phyloP scores from a whole-genome alignment of 2,329 filamentous ascomycete genomes.

The Aureobasidium sp. region DNA sequence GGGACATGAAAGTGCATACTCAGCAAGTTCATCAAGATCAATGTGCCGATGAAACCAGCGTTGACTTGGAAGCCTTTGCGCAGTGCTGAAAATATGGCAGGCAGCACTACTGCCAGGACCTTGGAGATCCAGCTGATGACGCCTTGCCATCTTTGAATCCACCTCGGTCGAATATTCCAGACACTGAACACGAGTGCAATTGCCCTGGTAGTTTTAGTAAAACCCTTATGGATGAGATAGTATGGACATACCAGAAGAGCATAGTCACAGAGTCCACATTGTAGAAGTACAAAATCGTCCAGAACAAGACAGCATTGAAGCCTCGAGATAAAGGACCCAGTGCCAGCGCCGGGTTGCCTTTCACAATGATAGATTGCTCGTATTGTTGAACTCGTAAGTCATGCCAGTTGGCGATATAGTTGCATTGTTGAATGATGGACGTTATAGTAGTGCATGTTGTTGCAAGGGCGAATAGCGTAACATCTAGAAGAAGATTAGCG shows the following conservation, averaged over 20 bases:
- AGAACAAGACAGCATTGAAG: conserved; percentile 19
- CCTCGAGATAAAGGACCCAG: conserved; percentile 20
- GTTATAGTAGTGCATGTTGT: conserved; percentile 15
- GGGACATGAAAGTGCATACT: conserved; percentile 1
- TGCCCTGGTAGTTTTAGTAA: conserved; percentile 14
- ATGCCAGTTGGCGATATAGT: conserved; percentile 18
- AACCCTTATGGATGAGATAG: too few relatives aligned
- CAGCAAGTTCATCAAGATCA: conserved; percentile 17
- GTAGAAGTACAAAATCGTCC: conserved; percentile 20
- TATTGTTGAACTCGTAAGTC: conserved; percentile 16
- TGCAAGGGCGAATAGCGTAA: conserved; percentile 18
- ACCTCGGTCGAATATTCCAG: conserved; percentile 16
- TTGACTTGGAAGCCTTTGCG: conserved; percentile 16
- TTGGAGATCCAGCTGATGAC: conserved; percentile 13
- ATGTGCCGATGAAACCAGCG: background rate
- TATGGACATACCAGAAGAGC: conserved; percentile 10
- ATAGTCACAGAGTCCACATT: conserved; percentile 17
- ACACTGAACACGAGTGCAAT: conserved; percentile 19
- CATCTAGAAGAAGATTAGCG: conserved; percentile 14
- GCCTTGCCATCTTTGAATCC: conserved; percentile 3
- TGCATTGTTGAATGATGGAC: conserved; percentile 18
- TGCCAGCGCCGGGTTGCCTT: conserved; percentile 17
- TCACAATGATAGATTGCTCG: conserved; percentile 12
- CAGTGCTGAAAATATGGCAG: conserved; percentile 16
- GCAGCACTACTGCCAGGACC: conserved; percentile 15